A percentile compares a stretch with the other conserved stretches of the same genome.
These are phyloP conservation scores for Wickerhamomyces sydowiorum DNA, from an alignment of 805 yeast genomes.

Conservation along the genomic window DNA sequence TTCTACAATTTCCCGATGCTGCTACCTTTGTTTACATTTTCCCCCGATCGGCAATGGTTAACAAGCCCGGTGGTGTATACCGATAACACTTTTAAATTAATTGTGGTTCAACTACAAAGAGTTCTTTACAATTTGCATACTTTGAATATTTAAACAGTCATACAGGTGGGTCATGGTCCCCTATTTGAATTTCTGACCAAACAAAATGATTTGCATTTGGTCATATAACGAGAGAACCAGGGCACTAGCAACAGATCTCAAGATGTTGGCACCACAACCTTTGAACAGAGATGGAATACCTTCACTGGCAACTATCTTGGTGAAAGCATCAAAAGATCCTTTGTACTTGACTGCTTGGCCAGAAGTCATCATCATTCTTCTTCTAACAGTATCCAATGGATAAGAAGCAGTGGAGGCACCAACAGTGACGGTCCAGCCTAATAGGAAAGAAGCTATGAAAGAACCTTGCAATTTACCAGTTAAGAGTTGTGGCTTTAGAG, in stretches of 20 bases:
- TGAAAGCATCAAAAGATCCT: conserved; percentile 87
- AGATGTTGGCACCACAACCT: conserved; percentile 98
- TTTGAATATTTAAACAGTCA: too few relatives aligned
- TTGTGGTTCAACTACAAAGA: too few relatives aligned
- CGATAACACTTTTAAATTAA: too few relatives aligned
- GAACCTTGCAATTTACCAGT: conserved; percentile 88
- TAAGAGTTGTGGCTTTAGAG: conserved; percentile 84
- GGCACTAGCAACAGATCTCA: conserved; percentile 98
- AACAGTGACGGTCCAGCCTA: conserved; percentile 95
- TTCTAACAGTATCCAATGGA: conserved; percentile 96
- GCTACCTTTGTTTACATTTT: too few relatives aligned
- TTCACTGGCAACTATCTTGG: conserved; percentile 84
- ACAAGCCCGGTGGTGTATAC: too few relatives aligned
- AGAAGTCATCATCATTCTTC: conserved; percentile 99
- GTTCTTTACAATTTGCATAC: too few relatives aligned
- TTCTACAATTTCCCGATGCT: too few relatives aligned
- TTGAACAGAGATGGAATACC: conserved; percentile 87
- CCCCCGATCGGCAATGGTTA: too few relatives aligned
- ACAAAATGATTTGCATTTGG: conserved; percentile 83
- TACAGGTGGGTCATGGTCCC: too few relatives aligned
- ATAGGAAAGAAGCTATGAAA: conserved; percentile 86
- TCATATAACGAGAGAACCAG: conserved; percentile 96
- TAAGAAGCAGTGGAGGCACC: conserved; percentile 96
- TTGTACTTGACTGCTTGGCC: conserved; percentile 94
- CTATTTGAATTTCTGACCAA: conserved; percentile 86